Conservation (phyloP, 257 asterid species). For the Leonotis leonurus region DNA sequence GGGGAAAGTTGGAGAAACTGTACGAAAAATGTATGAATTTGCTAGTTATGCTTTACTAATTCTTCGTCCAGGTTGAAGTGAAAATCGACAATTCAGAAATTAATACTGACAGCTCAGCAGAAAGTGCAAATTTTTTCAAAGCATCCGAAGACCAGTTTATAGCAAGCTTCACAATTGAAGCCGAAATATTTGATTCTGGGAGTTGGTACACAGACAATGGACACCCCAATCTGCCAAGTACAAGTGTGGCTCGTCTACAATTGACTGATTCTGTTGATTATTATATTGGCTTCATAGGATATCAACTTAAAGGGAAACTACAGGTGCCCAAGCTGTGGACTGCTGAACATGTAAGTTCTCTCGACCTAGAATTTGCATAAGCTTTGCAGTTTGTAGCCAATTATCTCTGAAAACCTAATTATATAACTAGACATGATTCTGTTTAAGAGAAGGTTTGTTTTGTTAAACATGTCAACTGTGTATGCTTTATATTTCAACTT, state of each 20-base stretch:
- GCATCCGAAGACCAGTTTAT: constrained; percentile 35
- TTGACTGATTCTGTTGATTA: constrained; percentile 42
- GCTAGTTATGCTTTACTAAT: constrained; percentile 8
- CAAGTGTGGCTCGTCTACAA: constrained; percentile 47
- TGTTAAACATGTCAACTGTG: background rate
- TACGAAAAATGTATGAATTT: background rate
- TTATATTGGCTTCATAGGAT: constrained; percentile 69
- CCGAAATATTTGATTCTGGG: constrained; percentile 65
- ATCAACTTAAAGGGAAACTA: constrained; percentile 61
- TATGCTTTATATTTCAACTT: background rate
- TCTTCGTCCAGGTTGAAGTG: constrained; percentile 71
- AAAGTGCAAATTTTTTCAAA: constrained; percentile 40
- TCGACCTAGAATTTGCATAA: constrained; percentile 9
- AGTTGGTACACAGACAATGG: constrained; percentile 35
- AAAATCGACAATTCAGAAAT: constrained; percentile 52
- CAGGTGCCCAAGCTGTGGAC: constrained; percentile 80
- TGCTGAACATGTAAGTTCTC: constrained; percentile 70
- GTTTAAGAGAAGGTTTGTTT: too few relatives aligned
- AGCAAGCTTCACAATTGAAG: constrained; percentile 62
- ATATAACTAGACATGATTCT: background rate
- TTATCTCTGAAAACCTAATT: background rate
- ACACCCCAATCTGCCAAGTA: constrained; percentile 42
- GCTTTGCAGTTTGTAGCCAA: background rate
- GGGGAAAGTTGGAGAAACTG: background rate
- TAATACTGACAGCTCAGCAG: constrained; percentile 41